These are phyloP conservation scores for Anthostomella pinea DNA, from an alignment of 2,329 filamentous ascomycete species.

Conservation along the genomic window DNA sequence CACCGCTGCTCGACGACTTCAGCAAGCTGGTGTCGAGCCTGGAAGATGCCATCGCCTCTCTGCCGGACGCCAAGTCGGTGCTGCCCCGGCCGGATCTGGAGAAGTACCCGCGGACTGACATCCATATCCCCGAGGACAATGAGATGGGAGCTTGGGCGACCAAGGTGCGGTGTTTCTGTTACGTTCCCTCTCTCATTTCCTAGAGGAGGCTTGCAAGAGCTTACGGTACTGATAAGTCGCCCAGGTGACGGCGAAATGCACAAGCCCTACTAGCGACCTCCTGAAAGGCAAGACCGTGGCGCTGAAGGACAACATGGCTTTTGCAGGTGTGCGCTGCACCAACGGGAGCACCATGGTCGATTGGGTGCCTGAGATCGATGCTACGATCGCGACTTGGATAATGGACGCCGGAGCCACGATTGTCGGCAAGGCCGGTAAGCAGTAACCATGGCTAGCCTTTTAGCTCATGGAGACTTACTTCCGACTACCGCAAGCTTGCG, in stretches of 20 bases:
- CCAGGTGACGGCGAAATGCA: constrained; percentile 24
- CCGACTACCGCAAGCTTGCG: constrained; percentile 35
- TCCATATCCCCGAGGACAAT: constrained; percentile 24
- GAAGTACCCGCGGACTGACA: constrained; percentile 27
- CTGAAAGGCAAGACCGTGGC: constrained; percentile 41
- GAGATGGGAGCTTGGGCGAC: constrained; percentile 26
- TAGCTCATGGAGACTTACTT: background rate
- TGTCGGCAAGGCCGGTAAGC: constrained; percentile 36
- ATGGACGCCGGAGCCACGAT: constrained; percentile 41
- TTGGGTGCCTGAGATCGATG: constrained; percentile 40
- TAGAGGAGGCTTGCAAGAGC: too few relatives aligned
- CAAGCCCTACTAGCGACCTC: constrained; percentile 17
- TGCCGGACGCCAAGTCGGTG: constrained; percentile 20
- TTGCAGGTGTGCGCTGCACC: constrained; percentile 42
- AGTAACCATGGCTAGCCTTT: background rate
- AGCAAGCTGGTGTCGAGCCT: constrained; percentile 19
- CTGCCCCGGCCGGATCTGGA: constrained; percentile 22
- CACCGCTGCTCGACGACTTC: constrained; percentile 16
- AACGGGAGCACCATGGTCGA: constrained; percentile 41
- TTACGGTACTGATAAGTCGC: background rate
- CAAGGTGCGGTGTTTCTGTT: constrained; percentile 13
- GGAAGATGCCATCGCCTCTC: constrained; percentile 18
- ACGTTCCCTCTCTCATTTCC: too few relatives aligned
- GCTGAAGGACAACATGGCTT: constrained; percentile 47
- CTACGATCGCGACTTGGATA: constrained; percentile 41